Evolutionary conservation across 345 rosid genomes (phyloP).

Genomic region (Lumnitzera littorea): DNA sequence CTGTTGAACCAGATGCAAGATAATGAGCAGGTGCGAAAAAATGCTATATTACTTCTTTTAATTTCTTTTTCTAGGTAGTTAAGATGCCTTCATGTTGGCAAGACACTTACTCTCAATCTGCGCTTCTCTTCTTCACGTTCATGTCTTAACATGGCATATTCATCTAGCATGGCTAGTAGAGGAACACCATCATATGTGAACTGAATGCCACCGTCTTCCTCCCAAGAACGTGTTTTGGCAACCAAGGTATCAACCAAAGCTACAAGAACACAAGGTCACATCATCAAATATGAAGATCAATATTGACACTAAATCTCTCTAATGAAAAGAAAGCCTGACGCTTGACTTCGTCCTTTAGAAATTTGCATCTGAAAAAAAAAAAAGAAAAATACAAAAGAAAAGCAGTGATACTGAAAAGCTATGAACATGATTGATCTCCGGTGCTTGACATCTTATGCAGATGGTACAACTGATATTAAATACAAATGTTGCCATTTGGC

Average conservation of each 20-base stretch:
- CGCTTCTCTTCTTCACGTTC: constrained; percentile 96
- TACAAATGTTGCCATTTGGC: neutral
- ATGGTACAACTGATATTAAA: neutral
- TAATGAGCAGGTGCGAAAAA: neutral
- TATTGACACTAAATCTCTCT: too few relatives aligned
- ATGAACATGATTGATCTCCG: too few relatives aligned
- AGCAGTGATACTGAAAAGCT: too few relatives aligned
- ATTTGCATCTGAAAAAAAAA: too few relatives aligned
- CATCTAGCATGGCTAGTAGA: constrained; percentile 91
- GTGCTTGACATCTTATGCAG: too few relatives aligned
- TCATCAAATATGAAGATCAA: too few relatives aligned
- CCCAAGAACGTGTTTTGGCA: constrained; percentile 82
- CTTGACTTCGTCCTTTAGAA: too few relatives aligned
- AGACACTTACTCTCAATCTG: constrained; percentile 50
- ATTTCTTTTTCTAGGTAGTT: neutral
- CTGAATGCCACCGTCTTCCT: constrained; percentile 54
- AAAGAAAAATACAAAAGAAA: too few relatives aligned
- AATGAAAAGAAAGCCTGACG: too few relatives aligned
- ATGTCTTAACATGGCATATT: constrained; percentile 84
- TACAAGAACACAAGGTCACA: constrained; percentile 10
- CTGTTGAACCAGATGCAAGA: constrained; percentile 12
- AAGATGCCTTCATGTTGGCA: neutral
- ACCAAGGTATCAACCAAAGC: constrained; percentile 84
- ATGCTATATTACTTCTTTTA: neutral
- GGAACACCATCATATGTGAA: constrained; percentile 90